Base-by-base conservation (phyloP, 768 basidiomycete genomes). In the Amanita rimosa region DNA sequence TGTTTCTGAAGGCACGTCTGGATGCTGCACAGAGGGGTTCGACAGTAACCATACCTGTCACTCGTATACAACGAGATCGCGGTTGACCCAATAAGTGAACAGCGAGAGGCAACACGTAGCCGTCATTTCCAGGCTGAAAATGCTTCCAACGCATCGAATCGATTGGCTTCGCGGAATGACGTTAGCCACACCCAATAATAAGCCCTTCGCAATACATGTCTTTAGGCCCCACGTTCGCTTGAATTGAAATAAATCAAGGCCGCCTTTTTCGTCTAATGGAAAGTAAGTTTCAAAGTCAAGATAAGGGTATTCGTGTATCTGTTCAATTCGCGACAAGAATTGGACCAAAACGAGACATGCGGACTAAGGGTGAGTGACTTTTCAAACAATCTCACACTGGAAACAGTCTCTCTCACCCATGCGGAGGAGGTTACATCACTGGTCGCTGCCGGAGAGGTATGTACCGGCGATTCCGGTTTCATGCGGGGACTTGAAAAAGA, bases 201-300 rank as follows among this genome's bases (percentile, higher is more conserved):
- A 39, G 14, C 9, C 19, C 14, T 16, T 26, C n/a, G 44, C 49
- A 22, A 31, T 29, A 44, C 49, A 50, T 6, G 49, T 35, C 44
- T 50, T 35, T 9, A 50, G 16, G 3, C 49, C 49, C 49, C 49
- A 50, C n/a, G 29, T 41, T 19, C n/a, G 14, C 34, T 27, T 50
- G 13, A 50, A 27, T 6, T 37, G 24, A 17, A 11, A 34, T 19
- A 50, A 29, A 44, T 50, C 49, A 17, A 51, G 26, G 10, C 44
- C 50, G 29, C 50, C 50, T 5, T 39, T 16, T 3, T 45, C 17
- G 13, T 44, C 42, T 11, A 51, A 35, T 22, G 44, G 50, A 27
- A 51, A 44, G 19, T 51, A 29, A 7, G 19, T 36, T 22, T 51
- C 43, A 24, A 51, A 44, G 37, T 51, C 50, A n/a, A 46, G 35